phyloP scores from a whole-genome alignment of 306 rosid genomes.

The Vachellia pachyceras region DNA sequence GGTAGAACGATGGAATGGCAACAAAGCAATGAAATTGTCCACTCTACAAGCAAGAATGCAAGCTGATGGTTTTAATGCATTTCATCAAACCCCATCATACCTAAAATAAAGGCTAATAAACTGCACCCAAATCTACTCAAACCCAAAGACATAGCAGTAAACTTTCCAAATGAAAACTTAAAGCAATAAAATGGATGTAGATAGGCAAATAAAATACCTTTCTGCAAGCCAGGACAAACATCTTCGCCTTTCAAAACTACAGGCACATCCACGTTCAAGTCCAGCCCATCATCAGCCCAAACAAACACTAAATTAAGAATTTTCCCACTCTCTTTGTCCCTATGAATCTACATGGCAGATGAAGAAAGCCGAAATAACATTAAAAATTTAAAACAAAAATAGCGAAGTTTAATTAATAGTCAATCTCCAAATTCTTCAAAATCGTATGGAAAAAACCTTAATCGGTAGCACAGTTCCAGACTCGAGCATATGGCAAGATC shows the following conservation, averaged over 20 bases:
- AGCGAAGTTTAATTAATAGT: not conserved
- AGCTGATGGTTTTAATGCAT: constrained; percentile 5
- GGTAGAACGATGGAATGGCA: not conserved
- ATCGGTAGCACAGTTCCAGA: constrained; percentile 83
- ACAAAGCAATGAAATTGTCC: not conserved
- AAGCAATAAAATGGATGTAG: not conserved
- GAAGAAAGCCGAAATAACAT: constrained; percentile 3
- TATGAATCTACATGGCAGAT: constrained; percentile 61
- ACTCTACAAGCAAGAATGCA: not conserved
- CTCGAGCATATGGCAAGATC: constrained; percentile 76
- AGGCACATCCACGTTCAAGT: constrained; percentile 86
- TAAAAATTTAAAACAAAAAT: not conserved
- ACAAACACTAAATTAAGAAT: constrained; percentile 86
- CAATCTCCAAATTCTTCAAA: not conserved
- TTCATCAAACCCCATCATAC: not conserved
- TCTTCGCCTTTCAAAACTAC: constrained; percentile 86
- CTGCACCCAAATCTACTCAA: not conserved
- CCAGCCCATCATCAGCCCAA: constrained; percentile 90
- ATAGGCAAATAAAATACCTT: constrained; percentile 60
- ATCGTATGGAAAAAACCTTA: constrained; percentile 54
- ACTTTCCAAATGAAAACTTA: not conserved
- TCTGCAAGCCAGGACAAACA: constrained; percentile 72
- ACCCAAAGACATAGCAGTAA: not conserved
- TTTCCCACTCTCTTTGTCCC: constrained; percentile 69
- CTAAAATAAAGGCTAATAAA: not conserved